Conservation (phyloP, 2,329 filamentous ascomycete genomes). For the Sporothrix inflata region DNA sequence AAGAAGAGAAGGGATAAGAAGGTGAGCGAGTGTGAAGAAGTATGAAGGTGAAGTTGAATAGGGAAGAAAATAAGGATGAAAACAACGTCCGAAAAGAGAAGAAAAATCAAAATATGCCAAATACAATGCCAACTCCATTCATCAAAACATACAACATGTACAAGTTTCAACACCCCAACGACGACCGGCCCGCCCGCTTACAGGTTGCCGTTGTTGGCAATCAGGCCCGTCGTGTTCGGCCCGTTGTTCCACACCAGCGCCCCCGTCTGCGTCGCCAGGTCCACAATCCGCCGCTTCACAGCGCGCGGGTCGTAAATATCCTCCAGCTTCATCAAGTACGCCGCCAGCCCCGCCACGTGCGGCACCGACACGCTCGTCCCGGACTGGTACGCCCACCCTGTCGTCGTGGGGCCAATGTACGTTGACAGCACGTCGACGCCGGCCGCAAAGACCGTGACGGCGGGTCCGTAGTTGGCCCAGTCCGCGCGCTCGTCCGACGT, state of each 20-base stretch:
- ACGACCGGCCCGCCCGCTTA: conserved; percentile 23
- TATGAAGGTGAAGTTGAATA: neutral
- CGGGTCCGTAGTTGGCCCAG: conserved; percentile 62
- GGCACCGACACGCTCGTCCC: conserved; percentile 36
- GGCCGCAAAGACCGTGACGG: conserved; percentile 60
- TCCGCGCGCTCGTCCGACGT: conserved; percentile 51
- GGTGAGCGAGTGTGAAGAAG: neutral
- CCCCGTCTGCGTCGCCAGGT: conserved; percentile 53
- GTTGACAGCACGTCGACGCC: conserved; percentile 59
- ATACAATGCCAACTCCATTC: conserved; percentile 10
- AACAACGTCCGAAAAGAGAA: neutral
- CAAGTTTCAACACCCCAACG: neutral
- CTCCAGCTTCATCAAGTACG: conserved; percentile 36
- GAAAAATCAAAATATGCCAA: neutral
- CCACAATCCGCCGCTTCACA: conserved; percentile 71
- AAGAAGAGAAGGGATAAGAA: neutral
- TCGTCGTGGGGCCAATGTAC: conserved; percentile 52
- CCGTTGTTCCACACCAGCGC: conserved; percentile 50
- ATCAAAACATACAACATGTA: neutral
- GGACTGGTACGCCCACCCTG: conserved; percentile 42
- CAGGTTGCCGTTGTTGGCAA: conserved; percentile 60
- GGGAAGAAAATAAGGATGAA: neutral
- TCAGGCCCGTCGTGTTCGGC: conserved; percentile 53
- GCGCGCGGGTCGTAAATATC: conserved; percentile 46
- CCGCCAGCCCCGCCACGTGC: conserved; percentile 36